Base-by-base conservation (phyloP, 768 basidiomycete species). In the Lactarius sp. region DNA sequence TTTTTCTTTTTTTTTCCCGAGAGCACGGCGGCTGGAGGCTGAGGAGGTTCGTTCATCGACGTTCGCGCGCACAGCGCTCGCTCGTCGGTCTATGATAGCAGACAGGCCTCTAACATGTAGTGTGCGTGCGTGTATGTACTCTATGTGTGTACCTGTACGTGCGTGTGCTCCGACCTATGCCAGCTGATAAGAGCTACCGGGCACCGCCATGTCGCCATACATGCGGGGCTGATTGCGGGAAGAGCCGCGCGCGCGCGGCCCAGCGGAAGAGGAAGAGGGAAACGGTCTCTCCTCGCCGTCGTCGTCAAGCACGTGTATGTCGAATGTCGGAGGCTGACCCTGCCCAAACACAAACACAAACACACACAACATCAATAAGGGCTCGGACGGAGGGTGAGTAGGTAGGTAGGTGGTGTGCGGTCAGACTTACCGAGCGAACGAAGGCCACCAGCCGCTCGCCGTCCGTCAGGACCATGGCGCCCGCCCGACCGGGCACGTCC, bases 381-480 rank as follows among this genome's bases (percentile, higher is more conserved):
- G 13, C 4, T 10, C 7, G 13, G 22, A 3, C 6, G 8, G 49
- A 8, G 49, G 49, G 22, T 47, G n/a, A 2, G 22, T 27, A 27
- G 22, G 22, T 27, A 27, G 22, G 22, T 27, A 2, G 22, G 22
- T 27, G 22, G 22, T 27, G 22, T 27, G 39, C 0, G 14, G 20
- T 31, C 13, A 31, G 18, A 59, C 58, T 47, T 37, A 60, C 63
- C 6, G 36, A 4, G 42, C 53, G 59, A 14, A 60, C 59, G 22
- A 65, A 65, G 0, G 49, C 49, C 0, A 65, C 22, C n/a, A 65
- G 36, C 6, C 54, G 53, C 59, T 56, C 22, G 1, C 59, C 64
- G 6, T 65, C 63, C 6, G 64, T 60, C 22, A 60, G n/a, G 14
- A 65, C 59, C 64, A 60, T 65, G 16, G 49, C 46, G 1, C 52